Percentiles rank a stretch among this genome's conserved stretches.
Evolutionary conservation across 2,329 filamentous ascomycete species (phyloP).

Genomic region (Phyllosticta paracitricarpa): DNA sequence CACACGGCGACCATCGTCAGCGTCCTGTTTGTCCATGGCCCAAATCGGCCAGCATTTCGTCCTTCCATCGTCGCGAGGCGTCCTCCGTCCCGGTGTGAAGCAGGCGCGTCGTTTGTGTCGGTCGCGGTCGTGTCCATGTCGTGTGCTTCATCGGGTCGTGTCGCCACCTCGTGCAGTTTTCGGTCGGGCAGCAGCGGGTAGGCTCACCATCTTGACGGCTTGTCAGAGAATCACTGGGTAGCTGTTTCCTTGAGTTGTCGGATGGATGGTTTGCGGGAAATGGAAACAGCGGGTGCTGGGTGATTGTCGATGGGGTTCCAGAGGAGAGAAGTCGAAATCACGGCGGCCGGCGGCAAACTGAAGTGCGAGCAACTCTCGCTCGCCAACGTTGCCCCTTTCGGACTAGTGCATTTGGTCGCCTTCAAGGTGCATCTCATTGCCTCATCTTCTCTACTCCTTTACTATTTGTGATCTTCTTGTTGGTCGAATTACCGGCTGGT

Average conservation of each 20-base stretch:
- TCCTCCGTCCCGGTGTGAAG: conserved; percentile 1
- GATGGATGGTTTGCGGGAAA: conserved; percentile 25
- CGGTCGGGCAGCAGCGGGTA: conserved; percentile 12
- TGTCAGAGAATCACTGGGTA: conserved; percentile 21
- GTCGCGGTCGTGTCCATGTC: conserved; percentile 15
- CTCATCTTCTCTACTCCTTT: background rate
- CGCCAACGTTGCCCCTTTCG: background rate
- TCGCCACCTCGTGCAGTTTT: conserved; percentile 8
- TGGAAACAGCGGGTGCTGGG: conserved; percentile 23
- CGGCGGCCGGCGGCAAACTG: background rate
- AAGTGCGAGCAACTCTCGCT: background rate
- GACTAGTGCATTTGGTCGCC: background rate
- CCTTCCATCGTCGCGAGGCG: conserved; percentile 9
- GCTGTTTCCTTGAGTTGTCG: conserved; percentile 20
- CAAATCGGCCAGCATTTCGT: background rate
- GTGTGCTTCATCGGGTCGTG: conserved; percentile 21
- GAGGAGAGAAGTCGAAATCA: background rate
- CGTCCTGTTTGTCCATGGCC: background rate
- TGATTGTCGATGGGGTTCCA: conserved; percentile 18
- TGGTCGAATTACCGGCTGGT: no score
- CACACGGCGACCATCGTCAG: conserved; percentile 20
- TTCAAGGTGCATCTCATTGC: background rate
- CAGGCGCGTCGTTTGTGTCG: conserved; percentile 5
- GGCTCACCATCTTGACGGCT: conserved; percentile 32
- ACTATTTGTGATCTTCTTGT: no score